Percentiles rank a stretch among this genome's conserved stretches.
Evolutionary conservation across 1,284 basidiomycete species (phyloP).

Genomic region (Kwoniella shivajii): DNA sequence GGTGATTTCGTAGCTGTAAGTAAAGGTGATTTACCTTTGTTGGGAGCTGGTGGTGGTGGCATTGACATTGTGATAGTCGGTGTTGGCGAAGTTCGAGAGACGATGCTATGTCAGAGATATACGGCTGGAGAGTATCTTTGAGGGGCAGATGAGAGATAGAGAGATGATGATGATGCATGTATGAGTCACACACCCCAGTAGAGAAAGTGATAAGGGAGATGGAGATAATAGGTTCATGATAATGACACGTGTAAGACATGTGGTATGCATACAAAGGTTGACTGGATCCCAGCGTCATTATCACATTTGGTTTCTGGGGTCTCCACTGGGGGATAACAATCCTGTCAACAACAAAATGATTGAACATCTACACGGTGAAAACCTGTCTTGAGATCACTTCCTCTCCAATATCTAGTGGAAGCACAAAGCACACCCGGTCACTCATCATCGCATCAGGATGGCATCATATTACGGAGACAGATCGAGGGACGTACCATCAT

Average conservation of each 20-base stretch:
- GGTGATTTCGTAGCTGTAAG: neutral
- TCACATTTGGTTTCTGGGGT: neutral
- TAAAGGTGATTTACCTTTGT: slow-evolving; percentile 21
- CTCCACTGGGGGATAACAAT: neutral
- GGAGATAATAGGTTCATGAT: too few species aligned
- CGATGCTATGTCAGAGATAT: neutral
- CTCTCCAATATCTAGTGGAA: too few species aligned
- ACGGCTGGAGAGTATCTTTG: neutral
- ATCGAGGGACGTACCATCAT: slow-evolving; percentile 37
- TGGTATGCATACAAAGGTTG: neutral
- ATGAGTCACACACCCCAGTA: too few species aligned
- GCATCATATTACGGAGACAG: slow-evolving; percentile 44
- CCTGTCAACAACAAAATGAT: slow-evolving; percentile 1
- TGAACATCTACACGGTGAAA: neutral
- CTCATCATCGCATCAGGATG: slow-evolving; percentile 27
- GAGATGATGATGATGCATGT: neutral
- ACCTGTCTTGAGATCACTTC: too few species aligned
- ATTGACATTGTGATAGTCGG: slow-evolving; percentile 30
- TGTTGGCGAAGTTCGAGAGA: neutral
- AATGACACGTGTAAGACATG: neutral
- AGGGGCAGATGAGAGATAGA: neutral
- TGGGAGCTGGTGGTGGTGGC: slow-evolving; percentile 24
- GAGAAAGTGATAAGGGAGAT: neutral
- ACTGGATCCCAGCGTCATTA: neutral
- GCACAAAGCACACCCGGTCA: too few species aligned